Conservation (phyloP, 2,329 filamentous ascomycete species). For the Exutisphaerella laricina region DNA sequence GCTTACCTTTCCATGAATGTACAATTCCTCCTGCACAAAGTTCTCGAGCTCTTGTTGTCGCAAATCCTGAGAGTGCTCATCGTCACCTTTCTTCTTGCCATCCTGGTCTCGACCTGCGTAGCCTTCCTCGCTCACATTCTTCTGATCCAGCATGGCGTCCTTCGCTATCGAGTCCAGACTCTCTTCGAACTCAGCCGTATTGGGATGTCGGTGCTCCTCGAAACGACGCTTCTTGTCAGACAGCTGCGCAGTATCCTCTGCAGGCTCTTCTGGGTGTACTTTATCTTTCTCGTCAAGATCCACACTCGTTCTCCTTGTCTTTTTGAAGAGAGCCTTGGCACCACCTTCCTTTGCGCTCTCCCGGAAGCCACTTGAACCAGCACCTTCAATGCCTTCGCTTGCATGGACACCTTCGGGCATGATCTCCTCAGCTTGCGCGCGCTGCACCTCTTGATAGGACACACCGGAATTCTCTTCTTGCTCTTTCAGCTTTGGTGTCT, state of each 20-base stretch:
- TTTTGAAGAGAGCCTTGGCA: constrained; percentile 24
- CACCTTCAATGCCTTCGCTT: constrained; percentile 29
- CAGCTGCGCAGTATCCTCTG: constrained; percentile 12
- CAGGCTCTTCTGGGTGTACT: constrained; percentile 17
- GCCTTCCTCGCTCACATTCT: constrained; percentile 59
- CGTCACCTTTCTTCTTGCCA: constrained; percentile 17
- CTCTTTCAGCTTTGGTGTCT: constrained; percentile 65
- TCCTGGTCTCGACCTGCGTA: constrained; percentile 59
- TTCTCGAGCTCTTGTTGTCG: constrained; percentile 73
- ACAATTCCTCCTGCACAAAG: constrained; percentile 93
- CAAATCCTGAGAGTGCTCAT: constrained; percentile 39
- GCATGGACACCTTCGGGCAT: constrained; percentile 69
- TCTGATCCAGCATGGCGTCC: constrained; percentile 70
- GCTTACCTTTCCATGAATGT: constrained; percentile 86
- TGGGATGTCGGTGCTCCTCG: constrained; percentile 16
- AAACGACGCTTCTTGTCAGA: constrained; percentile 22
- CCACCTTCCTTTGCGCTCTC: constrained; percentile 28
- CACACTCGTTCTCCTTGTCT: constrained; percentile 32
- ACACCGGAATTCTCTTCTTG: constrained; percentile 78
- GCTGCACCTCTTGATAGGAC: constrained; percentile 78
- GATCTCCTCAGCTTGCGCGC: constrained; percentile 81
- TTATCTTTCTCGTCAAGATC: constrained; percentile 18
- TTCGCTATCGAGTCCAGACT: constrained; percentile 59
- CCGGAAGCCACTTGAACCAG: constrained; percentile 28
- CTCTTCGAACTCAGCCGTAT: constrained; percentile 29